phyloP scores from a whole-genome alignment of 345 rosid species.

The Sisymbrium altissimum region DNA sequence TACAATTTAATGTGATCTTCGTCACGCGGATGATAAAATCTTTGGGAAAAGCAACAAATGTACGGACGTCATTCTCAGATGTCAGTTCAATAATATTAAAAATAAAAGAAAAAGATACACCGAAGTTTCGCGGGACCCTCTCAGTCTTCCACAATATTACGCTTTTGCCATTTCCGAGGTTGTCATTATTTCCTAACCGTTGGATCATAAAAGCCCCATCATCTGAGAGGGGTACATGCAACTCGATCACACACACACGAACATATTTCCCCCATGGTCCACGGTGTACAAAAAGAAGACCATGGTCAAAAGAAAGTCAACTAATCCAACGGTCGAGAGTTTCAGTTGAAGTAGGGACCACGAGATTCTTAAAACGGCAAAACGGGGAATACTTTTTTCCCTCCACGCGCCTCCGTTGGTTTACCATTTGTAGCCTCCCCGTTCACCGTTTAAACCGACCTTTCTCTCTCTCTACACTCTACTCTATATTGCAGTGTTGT shows the following conservation, averaged over 20 bases:
- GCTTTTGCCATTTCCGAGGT: not conserved
- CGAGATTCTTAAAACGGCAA: not conserved
- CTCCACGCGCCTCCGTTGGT: slow-evolving; percentile 37
- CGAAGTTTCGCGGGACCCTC: slow-evolving; percentile 16
- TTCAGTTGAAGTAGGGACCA: slow-evolving; percentile 7
- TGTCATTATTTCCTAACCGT: not conserved
- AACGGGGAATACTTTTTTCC: slow-evolving; percentile 2
- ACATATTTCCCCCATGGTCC: not conserved
- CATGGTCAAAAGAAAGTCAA: slow-evolving; percentile 9
- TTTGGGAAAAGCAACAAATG: slow-evolving; percentile 18
- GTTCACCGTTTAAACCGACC: slow-evolving; percentile 28
- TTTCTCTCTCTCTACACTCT: slow-evolving; percentile 22
- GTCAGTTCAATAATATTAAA: not conserved
- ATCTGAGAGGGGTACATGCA: not conserved
- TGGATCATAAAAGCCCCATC: not conserved
- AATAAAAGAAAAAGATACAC: not conserved
- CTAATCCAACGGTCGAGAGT: slow-evolving; percentile 9
- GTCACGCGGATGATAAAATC: slow-evolving; percentile 11
- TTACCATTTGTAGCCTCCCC: slow-evolving; percentile 26
- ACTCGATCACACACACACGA: not conserved
- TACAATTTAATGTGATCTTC: not conserved
- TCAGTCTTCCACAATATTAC: not conserved
- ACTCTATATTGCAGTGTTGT: slow-evolving; percentile 27
- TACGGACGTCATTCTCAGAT: slow-evolving; percentile 27
- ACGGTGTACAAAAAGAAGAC: not conserved